A percentile compares a stretch with the other conserved stretches of the same genome.
These are phyloP conservation scores for Phytophthora pistaciae DNA, from an alignment of 352 stramenopile species.

Conservation along the genomic window DNA sequence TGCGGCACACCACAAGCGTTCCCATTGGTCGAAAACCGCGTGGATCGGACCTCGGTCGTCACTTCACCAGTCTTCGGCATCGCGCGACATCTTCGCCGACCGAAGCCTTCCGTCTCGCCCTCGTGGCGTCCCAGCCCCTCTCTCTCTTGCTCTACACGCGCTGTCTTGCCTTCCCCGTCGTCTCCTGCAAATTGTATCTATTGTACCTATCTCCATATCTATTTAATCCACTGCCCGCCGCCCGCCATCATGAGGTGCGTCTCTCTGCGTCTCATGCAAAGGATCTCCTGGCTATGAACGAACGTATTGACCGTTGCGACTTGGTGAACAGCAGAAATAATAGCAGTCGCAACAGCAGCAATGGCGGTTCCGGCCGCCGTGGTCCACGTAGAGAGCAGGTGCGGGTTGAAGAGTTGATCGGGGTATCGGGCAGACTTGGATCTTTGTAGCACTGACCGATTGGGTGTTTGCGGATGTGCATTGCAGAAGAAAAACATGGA, in stretches of 20 bases:
- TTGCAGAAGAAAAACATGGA: conserved; percentile 63
- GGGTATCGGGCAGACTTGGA: not conserved
- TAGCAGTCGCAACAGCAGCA: conserved; percentile 37
- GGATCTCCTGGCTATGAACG: not conserved
- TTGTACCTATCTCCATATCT: conserved; percentile 39
- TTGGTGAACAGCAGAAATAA: conserved; percentile 33
- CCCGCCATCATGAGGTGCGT: conserved; percentile 56
- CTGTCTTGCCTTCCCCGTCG: conserved; percentile 12
- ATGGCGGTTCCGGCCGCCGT: conserved; percentile 32
- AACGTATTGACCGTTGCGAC: conserved; percentile 4
- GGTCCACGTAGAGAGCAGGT: conserved; percentile 54
- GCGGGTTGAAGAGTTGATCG: not conserved
- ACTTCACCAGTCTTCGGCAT: conserved; percentile 34
- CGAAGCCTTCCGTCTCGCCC: conserved; percentile 11
- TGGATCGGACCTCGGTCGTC: conserved; percentile 25
- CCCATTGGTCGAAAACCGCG: conserved; percentile 36
- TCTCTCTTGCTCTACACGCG: not conserved
- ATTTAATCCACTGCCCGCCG: conserved; percentile 37
- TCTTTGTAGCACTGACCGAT: conserved; percentile 13
- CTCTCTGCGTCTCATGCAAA: not conserved
- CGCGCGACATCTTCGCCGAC: conserved; percentile 24
- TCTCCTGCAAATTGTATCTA: conserved; percentile 30
- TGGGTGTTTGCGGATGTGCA: not conserved
- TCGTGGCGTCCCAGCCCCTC: conserved; percentile 13
- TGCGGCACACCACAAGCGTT: conserved; percentile 10